phyloP scores from a whole-genome alignment of 2,329 filamentous ascomycete genomes.

The Cephalotrichum gorgonifer region DNA sequence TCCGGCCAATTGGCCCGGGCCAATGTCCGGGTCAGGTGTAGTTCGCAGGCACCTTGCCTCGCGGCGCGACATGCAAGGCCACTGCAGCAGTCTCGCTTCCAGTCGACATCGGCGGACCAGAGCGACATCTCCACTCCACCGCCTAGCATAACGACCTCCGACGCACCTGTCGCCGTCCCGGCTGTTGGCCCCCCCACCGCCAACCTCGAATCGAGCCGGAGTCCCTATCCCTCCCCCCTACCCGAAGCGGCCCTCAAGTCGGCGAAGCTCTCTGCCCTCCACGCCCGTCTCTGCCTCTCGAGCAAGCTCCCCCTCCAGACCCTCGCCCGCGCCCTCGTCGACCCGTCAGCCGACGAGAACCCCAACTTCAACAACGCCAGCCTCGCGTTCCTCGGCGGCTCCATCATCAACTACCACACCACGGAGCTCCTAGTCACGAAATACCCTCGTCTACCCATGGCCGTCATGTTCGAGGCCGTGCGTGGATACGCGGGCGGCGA shows the following conservation, averaged over 20 bases:
- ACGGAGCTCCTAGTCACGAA: constrained; percentile 79
- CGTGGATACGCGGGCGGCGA: constrained; percentile 71
- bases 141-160: constrained; percentile 8
- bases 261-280: constrained; percentile 84
- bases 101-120: constrained; percentile 20
- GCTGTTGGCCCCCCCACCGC: constrained; percentile 6
- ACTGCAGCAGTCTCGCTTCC: constrained; percentile 13
- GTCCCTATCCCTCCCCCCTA: constrained; percentile 58
- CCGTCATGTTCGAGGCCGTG: constrained; percentile 78
- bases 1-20: constrained; percentile 8
- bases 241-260: constrained; percentile 58
- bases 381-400: constrained; percentile 68
- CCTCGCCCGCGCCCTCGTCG: constrained; percentile 75
- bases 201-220: constrained; percentile 9
- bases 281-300: constrained; percentile 77
- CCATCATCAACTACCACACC: constrained; percentile 80
- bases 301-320: constrained; percentile 75
- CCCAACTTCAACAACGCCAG: constrained; percentile 80
- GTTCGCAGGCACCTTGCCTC: constrained; percentile 1
- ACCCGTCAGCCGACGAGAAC: constrained; percentile 72
- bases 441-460: constrained; percentile 83
- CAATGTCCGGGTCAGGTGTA: constrained; percentile 1
- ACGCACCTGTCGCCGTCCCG: constrained; percentile 8
- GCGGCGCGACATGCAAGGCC: constrained; percentile 2
- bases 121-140: constrained; percentile 13